Percentiles rank a stretch among this genome's conserved stretches.
Evolutionary conservation across 2,329 filamentous ascomycete species (phyloP).

Genomic region (Nannizziopsis barbatae): DNA sequence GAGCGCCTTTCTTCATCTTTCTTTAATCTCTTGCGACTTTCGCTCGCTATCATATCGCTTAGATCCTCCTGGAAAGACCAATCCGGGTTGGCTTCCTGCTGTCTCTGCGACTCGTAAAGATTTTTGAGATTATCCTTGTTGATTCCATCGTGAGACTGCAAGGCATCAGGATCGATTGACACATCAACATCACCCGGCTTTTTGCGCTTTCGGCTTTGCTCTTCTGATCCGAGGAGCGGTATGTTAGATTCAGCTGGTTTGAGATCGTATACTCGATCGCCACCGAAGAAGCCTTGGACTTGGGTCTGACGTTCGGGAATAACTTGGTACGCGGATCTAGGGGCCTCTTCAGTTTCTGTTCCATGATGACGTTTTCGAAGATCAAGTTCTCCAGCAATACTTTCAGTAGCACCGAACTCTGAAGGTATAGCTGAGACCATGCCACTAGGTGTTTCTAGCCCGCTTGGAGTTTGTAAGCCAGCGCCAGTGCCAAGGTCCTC

Average conservation of each 20-base stretch:
- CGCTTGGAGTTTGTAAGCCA: slow-evolving; percentile 62
- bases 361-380: slow-evolving; percentile 77
- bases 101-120: slow-evolving; percentile 63
- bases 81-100: slow-evolving; percentile 54
- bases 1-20: slow-evolving; percentile 68
- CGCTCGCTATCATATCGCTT: slow-evolving; percentile 89
- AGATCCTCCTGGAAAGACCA: slow-evolving; percentile 81
- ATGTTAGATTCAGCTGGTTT: slow-evolving; percentile 48
- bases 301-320: slow-evolving; percentile 78
- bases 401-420: slow-evolving; percentile 64
- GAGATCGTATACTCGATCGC: slow-evolving; percentile 86
- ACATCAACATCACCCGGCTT: slow-evolving; percentile 94
- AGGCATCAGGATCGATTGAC: slow-evolving; percentile 72
- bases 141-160: slow-evolving; percentile 64
- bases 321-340: slow-evolving; percentile 75
- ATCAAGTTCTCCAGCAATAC: slow-evolving; percentile 75
- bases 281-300: slow-evolving; percentile 89
- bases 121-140: slow-evolving; percentile 72
- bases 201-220: slow-evolving; percentile 72
- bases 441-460: slow-evolving; percentile 69
- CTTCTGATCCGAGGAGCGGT: slow-evolving; percentile 69
- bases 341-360: slow-evolving; percentile 77
- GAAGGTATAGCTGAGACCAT: slow-evolving; percentile 70
- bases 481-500: slow-evolving; percentile 51
- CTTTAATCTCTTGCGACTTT: slow-evolving; percentile 82